Conservation (phyloP, 2,329 filamentous ascomycete genomes). For the Aspergillus transmontanensis region DNA sequence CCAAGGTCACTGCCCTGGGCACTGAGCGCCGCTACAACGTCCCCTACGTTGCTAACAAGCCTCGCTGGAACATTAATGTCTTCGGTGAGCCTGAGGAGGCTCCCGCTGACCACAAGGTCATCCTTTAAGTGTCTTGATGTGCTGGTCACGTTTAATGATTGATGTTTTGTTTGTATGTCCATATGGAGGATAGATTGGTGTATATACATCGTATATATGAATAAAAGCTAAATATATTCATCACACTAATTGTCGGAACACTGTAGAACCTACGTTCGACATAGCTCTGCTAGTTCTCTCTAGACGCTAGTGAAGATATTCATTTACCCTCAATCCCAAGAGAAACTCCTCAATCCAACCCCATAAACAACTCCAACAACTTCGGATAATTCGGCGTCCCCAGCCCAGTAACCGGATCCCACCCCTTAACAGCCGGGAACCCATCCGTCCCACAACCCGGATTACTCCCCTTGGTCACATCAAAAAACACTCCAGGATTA, state of each 20-base stretch:
- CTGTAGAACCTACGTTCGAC: neutral
- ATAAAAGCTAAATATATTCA: constrained; percentile 1
- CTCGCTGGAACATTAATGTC: constrained; percentile 60
- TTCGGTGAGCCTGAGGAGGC: constrained; percentile 59
- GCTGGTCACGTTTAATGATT: constrained; percentile 20
- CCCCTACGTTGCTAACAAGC: constrained; percentile 45
- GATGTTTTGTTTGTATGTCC: neutral
- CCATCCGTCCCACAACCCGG: constrained; percentile 33
- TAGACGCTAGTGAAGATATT: no score
- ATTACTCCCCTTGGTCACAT: constrained; percentile 35
- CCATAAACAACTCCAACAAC: neutral
- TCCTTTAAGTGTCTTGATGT: constrained; percentile 31
- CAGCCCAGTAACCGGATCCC: constrained; percentile 40
- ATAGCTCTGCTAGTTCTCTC: neutral
- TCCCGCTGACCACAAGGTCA: constrained; percentile 52
- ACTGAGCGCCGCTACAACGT: constrained; percentile 41
- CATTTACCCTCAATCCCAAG: no score
- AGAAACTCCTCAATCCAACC: neutral
- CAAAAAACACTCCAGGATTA: constrained; percentile 34
- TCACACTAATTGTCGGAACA: neutral
- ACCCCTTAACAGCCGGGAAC: constrained; percentile 29
- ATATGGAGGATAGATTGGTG: constrained; percentile 4
- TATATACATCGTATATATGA: constrained; percentile 3
- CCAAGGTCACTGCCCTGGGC: constrained; percentile 37
- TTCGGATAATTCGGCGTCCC: constrained; percentile 28